Conservation (phyloP, 2,329 filamentous ascomycete species). For the Sclerotinia borealis region DNA sequence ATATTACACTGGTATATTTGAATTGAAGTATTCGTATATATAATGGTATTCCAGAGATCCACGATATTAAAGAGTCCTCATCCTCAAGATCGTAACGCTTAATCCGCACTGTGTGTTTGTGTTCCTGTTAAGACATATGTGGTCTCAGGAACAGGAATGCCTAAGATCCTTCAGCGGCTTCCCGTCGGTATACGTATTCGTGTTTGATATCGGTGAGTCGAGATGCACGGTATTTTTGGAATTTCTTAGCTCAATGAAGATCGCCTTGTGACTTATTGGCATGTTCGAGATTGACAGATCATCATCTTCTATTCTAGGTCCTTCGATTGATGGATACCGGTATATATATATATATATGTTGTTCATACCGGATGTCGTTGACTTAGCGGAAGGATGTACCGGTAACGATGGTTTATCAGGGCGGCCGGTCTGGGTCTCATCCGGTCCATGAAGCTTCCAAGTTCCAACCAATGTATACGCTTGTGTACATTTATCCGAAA, state of each 20-base stretch:
- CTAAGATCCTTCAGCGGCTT: too few relatives aligned
- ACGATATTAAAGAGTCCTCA: background rate
- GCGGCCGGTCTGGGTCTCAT: background rate
- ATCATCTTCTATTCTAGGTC: background rate
- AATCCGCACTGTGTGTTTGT: background rate
- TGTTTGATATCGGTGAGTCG: background rate
- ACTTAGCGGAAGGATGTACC: background rate
- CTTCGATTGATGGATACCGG: background rate
- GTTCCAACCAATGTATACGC: background rate
- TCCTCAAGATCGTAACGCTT: background rate
- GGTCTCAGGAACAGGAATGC: background rate
- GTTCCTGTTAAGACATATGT: background rate
- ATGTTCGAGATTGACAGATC: background rate
- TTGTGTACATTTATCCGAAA: background rate
- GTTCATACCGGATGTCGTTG: background rate
- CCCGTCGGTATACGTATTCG: background rate
- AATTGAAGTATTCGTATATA: background rate
- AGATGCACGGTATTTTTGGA: background rate
- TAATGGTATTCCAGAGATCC: background rate
- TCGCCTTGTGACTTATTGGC: background rate
- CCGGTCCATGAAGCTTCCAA: background rate
- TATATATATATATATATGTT: background rate
- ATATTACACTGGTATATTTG: too few relatives aligned
- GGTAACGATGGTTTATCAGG: background rate
- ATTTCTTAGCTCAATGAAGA: background rate